Evolutionary conservation across 2,329 filamentous ascomycete species (phyloP).

Genomic region (Alternaria infectoria): DNA sequence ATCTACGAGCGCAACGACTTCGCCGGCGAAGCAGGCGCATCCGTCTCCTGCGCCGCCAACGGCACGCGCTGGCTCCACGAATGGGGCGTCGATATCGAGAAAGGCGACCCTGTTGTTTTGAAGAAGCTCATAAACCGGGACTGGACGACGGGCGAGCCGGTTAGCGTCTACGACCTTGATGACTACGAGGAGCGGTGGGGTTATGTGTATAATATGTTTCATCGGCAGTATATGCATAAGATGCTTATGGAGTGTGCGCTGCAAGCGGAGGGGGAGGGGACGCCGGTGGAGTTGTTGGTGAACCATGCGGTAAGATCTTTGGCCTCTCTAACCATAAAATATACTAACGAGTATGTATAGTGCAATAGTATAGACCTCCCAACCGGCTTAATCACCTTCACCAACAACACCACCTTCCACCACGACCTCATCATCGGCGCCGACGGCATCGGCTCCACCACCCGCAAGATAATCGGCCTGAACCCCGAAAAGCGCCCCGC

Average conservation of each 20-base stretch:
- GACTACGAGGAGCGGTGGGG: conserved; percentile 72
- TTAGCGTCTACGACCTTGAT: conserved; percentile 67
- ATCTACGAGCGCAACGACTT: conserved; percentile 72
- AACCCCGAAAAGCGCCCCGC: conserved; percentile 65
- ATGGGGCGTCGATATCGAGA: conserved; percentile 69
- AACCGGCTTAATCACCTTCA: conserved; percentile 46
- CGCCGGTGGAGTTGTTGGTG: conserved; percentile 60
- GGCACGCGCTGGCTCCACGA: conserved; percentile 73
- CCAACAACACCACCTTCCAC: conserved; percentile 56
- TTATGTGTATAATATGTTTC: conserved; percentile 70
- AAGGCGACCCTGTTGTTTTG: conserved; percentile 70
- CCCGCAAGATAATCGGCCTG: conserved; percentile 69
- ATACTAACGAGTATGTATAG: no score
- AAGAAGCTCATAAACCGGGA: conserved; percentile 72
- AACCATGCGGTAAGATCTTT: conserved; percentile 60
- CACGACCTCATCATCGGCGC: conserved; percentile 70
- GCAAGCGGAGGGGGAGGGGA: conserved; percentile 59
- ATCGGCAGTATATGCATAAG: conserved; percentile 70
- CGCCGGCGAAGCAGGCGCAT: conserved; percentile 67
- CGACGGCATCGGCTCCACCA: conserved; percentile 71
- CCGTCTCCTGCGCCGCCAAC: conserved; percentile 66
- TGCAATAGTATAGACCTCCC: conserved; percentile 61
- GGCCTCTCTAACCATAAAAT: no score
- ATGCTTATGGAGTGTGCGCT: conserved; percentile 69
- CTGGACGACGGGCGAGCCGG: conserved; percentile 71